Percentiles rank a stretch among this genome's conserved stretches.
These are phyloP conservation scores for Terfezia boudieri DNA, from an alignment of 495 filamentous ascomycete species.

Conservation along the genomic window DNA sequence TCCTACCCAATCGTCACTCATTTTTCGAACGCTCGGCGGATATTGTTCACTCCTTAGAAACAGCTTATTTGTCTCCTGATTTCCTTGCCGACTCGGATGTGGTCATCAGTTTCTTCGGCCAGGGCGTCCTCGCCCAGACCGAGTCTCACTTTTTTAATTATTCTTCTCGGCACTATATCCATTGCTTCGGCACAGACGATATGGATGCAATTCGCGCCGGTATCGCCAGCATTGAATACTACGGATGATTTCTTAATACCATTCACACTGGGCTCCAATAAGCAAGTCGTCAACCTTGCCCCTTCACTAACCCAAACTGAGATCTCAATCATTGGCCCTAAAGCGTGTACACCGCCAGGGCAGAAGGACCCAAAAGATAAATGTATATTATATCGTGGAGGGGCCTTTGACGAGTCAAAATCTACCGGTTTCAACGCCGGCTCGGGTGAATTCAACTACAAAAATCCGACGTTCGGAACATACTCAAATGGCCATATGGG, in stretches of 20 bases:
- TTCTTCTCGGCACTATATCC: not conserved
- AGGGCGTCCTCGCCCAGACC: not conserved
- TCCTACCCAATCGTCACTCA: no score
- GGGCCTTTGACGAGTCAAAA: conserved; percentile 5
- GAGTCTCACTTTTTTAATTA: not conserved
- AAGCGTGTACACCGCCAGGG: conserved; percentile 6
- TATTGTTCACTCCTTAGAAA: no score
- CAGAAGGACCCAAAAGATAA: not conserved
- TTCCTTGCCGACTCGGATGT: no score
- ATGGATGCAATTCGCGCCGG: conserved; percentile 5
- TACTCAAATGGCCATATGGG: conserved; percentile 8
- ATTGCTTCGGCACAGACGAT: not conserved
- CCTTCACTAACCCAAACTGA: conserved; percentile 9
- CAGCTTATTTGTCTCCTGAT: no score
- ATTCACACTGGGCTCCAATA: conserved; percentile 2
- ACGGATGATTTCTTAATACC: conserved; percentile 11
- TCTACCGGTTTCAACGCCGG: conserved; percentile 3
- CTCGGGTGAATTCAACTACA: conserved; percentile 1
- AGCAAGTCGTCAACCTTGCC: conserved; percentile 9
- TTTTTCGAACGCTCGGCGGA: no score
- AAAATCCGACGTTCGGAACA: conserved; percentile 1
- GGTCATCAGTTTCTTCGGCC: not conserved
- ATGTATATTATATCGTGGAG: conserved; percentile 9
- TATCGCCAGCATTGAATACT: conserved; percentile 4
- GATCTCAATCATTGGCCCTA: conserved; percentile 7